Evolutionary conservation across 2,329 filamentous ascomycete genomes (phyloP).

Genomic region (Byssothecium circinans): DNA sequence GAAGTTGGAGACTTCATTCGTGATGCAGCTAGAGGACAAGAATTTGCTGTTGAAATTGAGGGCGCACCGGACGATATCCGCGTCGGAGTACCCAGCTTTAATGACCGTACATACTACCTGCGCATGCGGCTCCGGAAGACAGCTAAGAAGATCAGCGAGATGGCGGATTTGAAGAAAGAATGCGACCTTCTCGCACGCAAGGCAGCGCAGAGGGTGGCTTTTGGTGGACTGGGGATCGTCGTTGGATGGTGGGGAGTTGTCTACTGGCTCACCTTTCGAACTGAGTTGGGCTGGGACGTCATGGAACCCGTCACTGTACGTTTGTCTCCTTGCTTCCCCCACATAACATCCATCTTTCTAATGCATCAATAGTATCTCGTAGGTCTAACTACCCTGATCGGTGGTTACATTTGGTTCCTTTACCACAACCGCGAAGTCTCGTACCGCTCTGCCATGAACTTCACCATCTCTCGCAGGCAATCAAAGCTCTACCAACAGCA

Average conservation of each 20-base stretch:
- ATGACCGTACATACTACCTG: slow-evolving; percentile 87
- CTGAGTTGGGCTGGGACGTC: slow-evolving; percentile 82
- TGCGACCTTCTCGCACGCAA: slow-evolving; percentile 78
- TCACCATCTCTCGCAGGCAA: slow-evolving; percentile 80
- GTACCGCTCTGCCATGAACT: slow-evolving; percentile 83
- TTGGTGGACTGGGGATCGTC: slow-evolving; percentile 74
- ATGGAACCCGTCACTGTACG: slow-evolving; percentile 79
- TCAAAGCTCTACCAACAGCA: slow-evolving; percentile 72
- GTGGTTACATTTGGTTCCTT: slow-evolving; percentile 90
- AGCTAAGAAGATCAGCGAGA: slow-evolving; percentile 65
- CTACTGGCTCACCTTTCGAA: slow-evolving; percentile 68
- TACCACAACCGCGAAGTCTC: slow-evolving; percentile 89
- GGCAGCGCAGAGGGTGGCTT: slow-evolving; percentile 75
- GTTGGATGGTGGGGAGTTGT: slow-evolving; percentile 80
- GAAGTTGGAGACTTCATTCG: slow-evolving; percentile 94
- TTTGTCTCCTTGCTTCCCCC: background rate
- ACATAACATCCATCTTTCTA: background rate
- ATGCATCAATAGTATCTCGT: slow-evolving; percentile 64
- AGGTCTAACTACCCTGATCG: slow-evolving; percentile 82
- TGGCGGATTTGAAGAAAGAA: slow-evolving; percentile 75
- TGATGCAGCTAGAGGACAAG: slow-evolving; percentile 79
- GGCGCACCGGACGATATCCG: slow-evolving; percentile 68
- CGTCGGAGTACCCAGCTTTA: slow-evolving; percentile 83
- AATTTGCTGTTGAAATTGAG: slow-evolving; percentile 84
- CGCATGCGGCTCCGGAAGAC: slow-evolving; percentile 74